Conservation (phyloP, 306 rosid species). For the Adenanthera pavonina region DNA sequence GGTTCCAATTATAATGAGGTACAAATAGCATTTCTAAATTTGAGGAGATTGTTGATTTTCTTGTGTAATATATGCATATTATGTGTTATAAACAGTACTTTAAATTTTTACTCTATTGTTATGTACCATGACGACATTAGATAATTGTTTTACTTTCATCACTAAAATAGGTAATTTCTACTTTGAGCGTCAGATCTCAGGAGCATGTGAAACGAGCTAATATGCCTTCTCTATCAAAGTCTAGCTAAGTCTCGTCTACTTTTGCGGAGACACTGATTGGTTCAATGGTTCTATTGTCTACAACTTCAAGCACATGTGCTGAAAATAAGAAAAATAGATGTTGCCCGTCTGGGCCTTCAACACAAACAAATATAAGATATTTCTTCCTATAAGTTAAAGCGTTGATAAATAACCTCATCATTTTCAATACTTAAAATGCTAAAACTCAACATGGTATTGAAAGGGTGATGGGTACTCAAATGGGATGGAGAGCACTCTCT, state of each 20-base stretch:
- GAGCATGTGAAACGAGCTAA: neutral
- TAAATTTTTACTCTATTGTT: neutral
- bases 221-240: neutral
- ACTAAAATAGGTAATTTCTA: neutral
- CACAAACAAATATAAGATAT: neutral
- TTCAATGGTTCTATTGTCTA: neutral
- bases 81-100: neutral
- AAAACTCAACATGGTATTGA: neutral
- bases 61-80: neutral
- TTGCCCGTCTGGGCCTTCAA: neutral
- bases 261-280: neutral
- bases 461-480: neutral
- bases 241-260: neutral
- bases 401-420: neutral
- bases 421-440: neutral
- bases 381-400: neutral
- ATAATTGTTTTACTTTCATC: neutral
- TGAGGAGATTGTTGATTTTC: neutral
- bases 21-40: neutral
- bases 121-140: neutral
- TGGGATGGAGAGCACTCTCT: no score
- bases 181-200: neutral
- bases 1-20: neutral
- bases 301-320: neutral
- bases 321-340: slow-evolving; percentile 7